phyloP scores from a whole-genome alignment of 1,284 basidiomycete genomes.

The Ustilago lituana region DNA sequence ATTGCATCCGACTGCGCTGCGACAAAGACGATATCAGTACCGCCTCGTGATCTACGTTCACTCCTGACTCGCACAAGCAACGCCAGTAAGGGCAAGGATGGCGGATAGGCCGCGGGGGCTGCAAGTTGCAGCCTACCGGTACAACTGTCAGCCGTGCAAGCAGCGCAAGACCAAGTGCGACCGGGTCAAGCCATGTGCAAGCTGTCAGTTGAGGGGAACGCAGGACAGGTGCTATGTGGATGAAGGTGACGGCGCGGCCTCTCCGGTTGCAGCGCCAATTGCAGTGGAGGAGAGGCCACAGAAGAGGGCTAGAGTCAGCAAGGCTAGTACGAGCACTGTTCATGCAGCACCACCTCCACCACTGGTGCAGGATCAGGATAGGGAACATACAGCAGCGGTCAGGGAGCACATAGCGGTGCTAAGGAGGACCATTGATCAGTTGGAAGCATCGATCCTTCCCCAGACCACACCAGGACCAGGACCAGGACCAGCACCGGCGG shows the following conservation, averaged over 20 bases:
- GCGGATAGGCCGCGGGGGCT: constrained; percentile 19
- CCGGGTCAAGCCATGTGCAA: constrained; percentile 40
- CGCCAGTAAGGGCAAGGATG: neutral
- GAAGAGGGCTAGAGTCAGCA: constrained; percentile 9
- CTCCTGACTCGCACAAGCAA: too few species aligned
- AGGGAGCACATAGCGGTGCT: constrained; percentile 28
- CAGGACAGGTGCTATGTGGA: constrained; percentile 27
- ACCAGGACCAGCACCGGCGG: too few species aligned
- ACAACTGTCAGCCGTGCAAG: constrained; percentile 47
- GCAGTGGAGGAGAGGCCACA: neutral
- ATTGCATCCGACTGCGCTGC: too few species aligned
- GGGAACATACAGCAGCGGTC: constrained; percentile 2
- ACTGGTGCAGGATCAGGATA: neutral
- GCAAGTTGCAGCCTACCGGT: constrained; percentile 34
- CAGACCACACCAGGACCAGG: neutral
- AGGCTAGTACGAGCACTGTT: neutral
- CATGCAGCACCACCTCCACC: neutral
- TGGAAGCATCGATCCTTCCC: constrained; percentile 16
- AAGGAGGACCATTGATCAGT: constrained; percentile 8
- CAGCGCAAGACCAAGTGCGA: constrained; percentile 52
- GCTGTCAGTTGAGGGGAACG: constrained; percentile 28
- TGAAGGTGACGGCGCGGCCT: neutral
- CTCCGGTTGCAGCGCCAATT: neutral
- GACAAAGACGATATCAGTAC: too few species aligned
- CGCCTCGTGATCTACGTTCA: too few species aligned